Evolutionary conservation across 805 yeast genomes (phyloP).

Genomic region (Candida taoyuanica): DNA sequence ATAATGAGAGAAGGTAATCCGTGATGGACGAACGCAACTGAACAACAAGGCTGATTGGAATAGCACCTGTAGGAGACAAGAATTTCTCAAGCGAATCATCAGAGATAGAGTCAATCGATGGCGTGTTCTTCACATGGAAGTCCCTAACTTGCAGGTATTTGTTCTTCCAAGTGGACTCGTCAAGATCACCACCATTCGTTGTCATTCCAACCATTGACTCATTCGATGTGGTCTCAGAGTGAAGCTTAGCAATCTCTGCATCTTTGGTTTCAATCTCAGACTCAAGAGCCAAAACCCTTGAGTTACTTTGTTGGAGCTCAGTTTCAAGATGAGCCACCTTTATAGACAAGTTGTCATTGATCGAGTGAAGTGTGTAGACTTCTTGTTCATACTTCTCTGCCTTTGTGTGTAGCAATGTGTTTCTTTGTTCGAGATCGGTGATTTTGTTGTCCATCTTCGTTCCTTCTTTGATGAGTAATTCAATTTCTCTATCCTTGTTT

Average conservation of each 20-base stretch:
- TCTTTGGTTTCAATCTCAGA: slow-evolving; percentile 1
- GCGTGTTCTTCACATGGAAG: slow-evolving; percentile 1
- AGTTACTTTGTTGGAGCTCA: slow-evolving; percentile 13
- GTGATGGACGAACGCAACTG: slow-evolving; percentile 33
- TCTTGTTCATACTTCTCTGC: slow-evolving; percentile 26
- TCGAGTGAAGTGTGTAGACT: slow-evolving; percentile 16
- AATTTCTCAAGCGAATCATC: slow-evolving; percentile 29
- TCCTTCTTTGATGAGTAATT: slow-evolving; percentile 41
- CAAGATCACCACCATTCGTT: slow-evolving; percentile 7
- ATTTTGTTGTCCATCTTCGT: slow-evolving; percentile 45
- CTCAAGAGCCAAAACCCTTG: slow-evolving; percentile 6
- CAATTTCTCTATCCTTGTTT: slow-evolving; percentile 40
- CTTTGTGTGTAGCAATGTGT: slow-evolving; percentile 23
- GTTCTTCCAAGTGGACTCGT: slow-evolving; percentile 32
- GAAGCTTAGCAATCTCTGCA: background rate
- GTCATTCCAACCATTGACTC: background rate
- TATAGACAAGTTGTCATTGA: slow-evolving; percentile 19
- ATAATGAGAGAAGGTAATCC: background rate
- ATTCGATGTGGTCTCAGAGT: background rate
- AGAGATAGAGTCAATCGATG: slow-evolving; percentile 18
- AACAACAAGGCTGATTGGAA: slow-evolving; percentile 41
- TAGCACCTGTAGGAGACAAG: slow-evolving; percentile 37
- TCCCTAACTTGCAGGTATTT: slow-evolving; percentile 13
- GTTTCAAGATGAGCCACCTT: slow-evolving; percentile 21
- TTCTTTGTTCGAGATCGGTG: slow-evolving; percentile 33